Conservation (phyloP, 257 asterid species). For the Ligustrum vulgare region DNA sequence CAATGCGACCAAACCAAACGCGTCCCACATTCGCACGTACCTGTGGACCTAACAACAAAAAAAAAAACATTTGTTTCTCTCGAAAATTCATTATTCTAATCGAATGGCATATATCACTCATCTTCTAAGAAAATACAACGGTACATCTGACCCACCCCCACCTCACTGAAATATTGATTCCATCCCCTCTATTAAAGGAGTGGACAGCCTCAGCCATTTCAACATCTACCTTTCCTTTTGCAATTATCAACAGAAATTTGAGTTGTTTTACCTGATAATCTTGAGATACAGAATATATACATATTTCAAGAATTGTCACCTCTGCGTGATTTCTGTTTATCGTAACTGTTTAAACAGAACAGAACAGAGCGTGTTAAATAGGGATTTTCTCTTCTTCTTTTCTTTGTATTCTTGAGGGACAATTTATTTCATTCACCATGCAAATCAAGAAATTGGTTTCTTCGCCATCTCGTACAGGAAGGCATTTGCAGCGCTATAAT, state of each 20-base stretch:
- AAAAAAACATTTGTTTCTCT: background rate
- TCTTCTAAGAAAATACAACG: background rate
- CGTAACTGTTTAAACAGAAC: background rate
- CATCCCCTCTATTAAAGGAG: background rate
- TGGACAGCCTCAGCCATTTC: background rate
- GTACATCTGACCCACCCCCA: background rate
- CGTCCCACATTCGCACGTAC: background rate
- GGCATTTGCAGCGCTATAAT: conserved; percentile 72
- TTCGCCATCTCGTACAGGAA: conserved; percentile 61
- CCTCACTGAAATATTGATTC: background rate
- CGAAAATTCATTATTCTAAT: background rate
- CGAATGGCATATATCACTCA: background rate
- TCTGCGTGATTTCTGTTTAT: background rate
- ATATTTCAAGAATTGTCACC: background rate
- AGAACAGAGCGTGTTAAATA: background rate
- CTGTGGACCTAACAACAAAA: background rate
- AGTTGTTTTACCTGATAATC: background rate
- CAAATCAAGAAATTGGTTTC: conserved; percentile 51
- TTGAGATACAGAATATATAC: background rate
- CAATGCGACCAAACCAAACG: background rate
- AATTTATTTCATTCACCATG: conserved; percentile 31
- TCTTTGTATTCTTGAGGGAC: background rate
- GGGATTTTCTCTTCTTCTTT: background rate
- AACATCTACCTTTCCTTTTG: background rate
- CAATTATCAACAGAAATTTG: background rate